Conservation (phyloP, 169 alveolate species). For the Hepatocystis sp. region DNA sequence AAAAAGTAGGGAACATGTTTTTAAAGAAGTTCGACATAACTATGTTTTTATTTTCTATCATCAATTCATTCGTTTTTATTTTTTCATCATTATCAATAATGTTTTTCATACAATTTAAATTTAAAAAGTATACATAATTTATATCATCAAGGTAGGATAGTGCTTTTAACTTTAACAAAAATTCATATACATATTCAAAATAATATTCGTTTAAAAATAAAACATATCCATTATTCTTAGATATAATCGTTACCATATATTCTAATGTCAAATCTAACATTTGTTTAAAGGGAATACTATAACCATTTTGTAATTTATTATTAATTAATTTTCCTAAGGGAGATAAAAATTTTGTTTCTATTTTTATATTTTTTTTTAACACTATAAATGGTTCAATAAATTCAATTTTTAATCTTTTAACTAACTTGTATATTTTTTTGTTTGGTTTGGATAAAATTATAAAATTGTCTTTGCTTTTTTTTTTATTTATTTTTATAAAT, state of each 20-base stretch:
- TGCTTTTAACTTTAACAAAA: constrained; percentile 29
- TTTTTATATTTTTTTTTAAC: constrained; percentile 10
- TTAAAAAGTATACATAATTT: constrained; percentile 35
- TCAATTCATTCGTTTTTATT: not conserved
- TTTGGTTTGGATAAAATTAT: constrained; percentile 14
- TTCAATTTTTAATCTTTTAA: constrained; percentile 34
- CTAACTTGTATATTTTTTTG: constrained; percentile 7
- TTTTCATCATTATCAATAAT: not conserved
- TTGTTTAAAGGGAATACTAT: constrained; percentile 16
- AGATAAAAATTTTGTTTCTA: constrained; percentile 22
- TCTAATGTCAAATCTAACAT: constrained; percentile 49
- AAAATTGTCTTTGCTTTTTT: constrained; percentile 38
- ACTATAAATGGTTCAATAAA: constrained; percentile 41
- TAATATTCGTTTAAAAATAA: constrained; percentile 18
- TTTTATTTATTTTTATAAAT: constrained; percentile 60
- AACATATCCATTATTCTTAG: constrained; percentile 63
- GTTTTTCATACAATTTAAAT: constrained; percentile 36
- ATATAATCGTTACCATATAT: constrained; percentile 27
- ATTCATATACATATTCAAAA: constrained; percentile 9
- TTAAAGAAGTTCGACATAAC: constrained; percentile 40
- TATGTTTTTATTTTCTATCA: constrained; percentile 25
- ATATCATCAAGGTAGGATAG: constrained; percentile 19
- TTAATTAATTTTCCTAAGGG: constrained; percentile 57
- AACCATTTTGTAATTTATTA: constrained; percentile 14
- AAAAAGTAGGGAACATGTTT: constrained; percentile 29